Evolutionary conservation across 1,139 yeast species (phyloP).

Genomic region (Meyerozyma sp.): DNA sequence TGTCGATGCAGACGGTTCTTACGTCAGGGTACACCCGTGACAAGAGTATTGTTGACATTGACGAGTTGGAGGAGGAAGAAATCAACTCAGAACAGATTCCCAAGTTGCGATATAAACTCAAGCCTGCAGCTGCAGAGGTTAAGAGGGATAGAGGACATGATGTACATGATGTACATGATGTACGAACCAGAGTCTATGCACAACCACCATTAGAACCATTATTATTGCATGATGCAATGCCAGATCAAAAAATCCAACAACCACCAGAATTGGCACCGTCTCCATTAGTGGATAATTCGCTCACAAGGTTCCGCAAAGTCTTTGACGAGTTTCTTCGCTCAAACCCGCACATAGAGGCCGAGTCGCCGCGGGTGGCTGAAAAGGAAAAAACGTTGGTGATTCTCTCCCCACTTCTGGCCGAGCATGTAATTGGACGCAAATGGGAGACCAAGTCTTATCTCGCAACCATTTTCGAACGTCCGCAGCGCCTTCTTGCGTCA

Average conservation of each 20-base stretch:
- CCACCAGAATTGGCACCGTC: not conserved
- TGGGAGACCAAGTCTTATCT: slow-evolving; percentile 73
- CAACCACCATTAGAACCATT: not conserved
- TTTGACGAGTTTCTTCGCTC: slow-evolving; percentile 46
- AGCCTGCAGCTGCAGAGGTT: slow-evolving; percentile 1
- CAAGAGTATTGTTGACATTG: slow-evolving; percentile 28
- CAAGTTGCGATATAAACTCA: slow-evolving; percentile 18
- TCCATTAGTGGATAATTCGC: slow-evolving; percentile 18
- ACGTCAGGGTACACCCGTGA: slow-evolving; percentile 23
- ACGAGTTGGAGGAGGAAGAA: slow-evolving; percentile 30
- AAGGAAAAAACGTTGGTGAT: slow-evolving; percentile 49
- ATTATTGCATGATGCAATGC: not conserved
- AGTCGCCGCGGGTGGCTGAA: slow-evolving; percentile 42
- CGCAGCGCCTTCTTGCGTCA: slow-evolving; percentile 72
- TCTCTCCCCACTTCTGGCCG: slow-evolving; percentile 55
- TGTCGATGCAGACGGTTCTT: slow-evolving; percentile 38
- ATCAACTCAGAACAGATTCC: slow-evolving; percentile 31
- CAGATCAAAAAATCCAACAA: not conserved
- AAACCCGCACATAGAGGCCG: slow-evolving; percentile 51
- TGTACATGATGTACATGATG: slow-evolving; percentile 5
- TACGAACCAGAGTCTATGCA: not conserved
- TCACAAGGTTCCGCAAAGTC: slow-evolving; percentile 35
- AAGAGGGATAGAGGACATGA: slow-evolving; percentile 2
- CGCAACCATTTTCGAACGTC: slow-evolving; percentile 75
- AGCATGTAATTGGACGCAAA: slow-evolving; percentile 67